Percentiles rank a stretch among this genome's conserved stretches.
Conservation (phyloP, 2,329 filamentous ascomycete species). For the Calonectria henricotiae region DNA sequence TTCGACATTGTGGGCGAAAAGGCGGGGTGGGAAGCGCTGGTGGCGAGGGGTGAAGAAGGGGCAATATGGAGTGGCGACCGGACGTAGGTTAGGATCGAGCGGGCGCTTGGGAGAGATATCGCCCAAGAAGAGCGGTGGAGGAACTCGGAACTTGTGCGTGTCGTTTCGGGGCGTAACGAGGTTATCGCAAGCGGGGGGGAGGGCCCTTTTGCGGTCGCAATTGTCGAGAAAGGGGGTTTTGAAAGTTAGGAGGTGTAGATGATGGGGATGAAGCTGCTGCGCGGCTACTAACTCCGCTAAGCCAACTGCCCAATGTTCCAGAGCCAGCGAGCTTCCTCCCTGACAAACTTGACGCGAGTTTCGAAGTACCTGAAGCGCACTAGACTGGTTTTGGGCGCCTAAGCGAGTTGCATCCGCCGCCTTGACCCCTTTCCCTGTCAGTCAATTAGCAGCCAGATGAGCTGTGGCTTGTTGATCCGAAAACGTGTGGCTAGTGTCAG, state of each 20-base stretch:
- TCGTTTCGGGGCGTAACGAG: slow-evolving; percentile 8
- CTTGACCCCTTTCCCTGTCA: slow-evolving; percentile 37
- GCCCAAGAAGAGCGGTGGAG: slow-evolving; percentile 11
- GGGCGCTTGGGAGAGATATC: slow-evolving; percentile 9
- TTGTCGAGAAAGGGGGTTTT: slow-evolving; percentile 53
- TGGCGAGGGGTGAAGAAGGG: slow-evolving; percentile 41
- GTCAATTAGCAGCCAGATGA: not conserved
- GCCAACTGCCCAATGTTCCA: slow-evolving; percentile 42
- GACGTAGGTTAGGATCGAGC: slow-evolving; percentile 20
- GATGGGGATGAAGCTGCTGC: slow-evolving; percentile 46
- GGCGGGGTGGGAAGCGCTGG: slow-evolving; percentile 46
- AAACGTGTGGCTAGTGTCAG: slow-evolving; percentile 36
- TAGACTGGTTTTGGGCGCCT: slow-evolving; percentile 43
- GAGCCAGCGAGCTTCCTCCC: slow-evolving; percentile 30
- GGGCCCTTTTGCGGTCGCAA: slow-evolving; percentile 33
- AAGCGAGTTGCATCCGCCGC: slow-evolving; percentile 43
- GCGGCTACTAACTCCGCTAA: slow-evolving; percentile 45
- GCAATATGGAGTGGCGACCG: slow-evolving; percentile 23
- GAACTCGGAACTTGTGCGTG: slow-evolving; percentile 13
- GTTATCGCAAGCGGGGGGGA: slow-evolving; percentile 41
- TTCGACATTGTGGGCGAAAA: slow-evolving; percentile 68
- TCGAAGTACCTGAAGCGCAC: slow-evolving; percentile 50
- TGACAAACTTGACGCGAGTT: slow-evolving; percentile 42
- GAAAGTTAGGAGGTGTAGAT: slow-evolving; percentile 45
- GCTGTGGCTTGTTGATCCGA: slow-evolving; percentile 37